Evolutionary conservation across 1,284 basidiomycete genomes (phyloP), one percentile per base, ranked within the genome.

Genomic region (Leccinum holopus): DNA sequence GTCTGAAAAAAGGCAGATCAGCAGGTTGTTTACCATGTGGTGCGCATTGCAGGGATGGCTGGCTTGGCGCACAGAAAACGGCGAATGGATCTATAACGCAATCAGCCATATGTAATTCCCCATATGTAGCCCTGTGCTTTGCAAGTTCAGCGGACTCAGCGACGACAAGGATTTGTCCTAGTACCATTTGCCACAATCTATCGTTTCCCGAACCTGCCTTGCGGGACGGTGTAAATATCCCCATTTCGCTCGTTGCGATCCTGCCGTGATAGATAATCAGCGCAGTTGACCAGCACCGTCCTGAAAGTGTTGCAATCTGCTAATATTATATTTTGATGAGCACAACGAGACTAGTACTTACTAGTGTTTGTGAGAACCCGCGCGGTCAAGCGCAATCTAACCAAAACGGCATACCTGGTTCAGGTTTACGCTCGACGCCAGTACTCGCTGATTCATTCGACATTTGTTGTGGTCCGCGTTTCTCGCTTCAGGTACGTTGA

Each of bases 201-300:
- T 33, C 16, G 28, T 41, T 41, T 41, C 16, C 16, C 39, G 39
- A 47, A n/a, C 44, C 47, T 12, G 47, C 21, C 47, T 25, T 8
- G 21, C 8, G 18, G 25, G 32, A 18, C n/a, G 6, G 8, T 18
- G 33, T 52, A 30, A 37, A 30, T 21, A 52, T 30, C n/a, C 16
- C 47, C 49, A 21, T 2, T 37, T 52, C 28, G n/a, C 28, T 18
- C 10, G 9, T 12, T 8, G 28, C 3, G 5, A 14, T 54, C 10
- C 21, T 44, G 65, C 60, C 44, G 16, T 67, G 64, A 53, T 37
- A 56, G 28, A 52, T 18, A 32, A 28, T 47, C 10, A 49, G 21
- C 21, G 61, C 41, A 49, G 55, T 51, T 53, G 28, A 8, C 28
- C 30, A 35, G 18, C 8, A 39, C 37, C 37, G 25, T 66, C 55